Evolutionary conservation across 768 basidiomycete species (phyloP).

Genomic region (Naematelia aurantialba): DNA sequence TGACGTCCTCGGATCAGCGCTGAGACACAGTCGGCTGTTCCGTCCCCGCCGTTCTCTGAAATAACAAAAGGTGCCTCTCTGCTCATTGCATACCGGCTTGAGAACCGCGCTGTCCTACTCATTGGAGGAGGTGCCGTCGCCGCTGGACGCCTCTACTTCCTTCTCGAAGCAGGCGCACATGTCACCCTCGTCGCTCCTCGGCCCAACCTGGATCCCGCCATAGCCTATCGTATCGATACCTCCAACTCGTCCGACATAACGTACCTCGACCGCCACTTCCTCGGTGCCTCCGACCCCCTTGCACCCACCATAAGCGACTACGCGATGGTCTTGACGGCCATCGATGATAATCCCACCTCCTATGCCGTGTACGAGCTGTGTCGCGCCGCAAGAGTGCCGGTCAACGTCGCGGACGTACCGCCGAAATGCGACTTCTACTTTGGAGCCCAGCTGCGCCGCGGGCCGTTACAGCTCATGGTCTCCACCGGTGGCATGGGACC

Average conservation of each 20-base stretch:
- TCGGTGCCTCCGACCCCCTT: slow-evolving; percentile 53
- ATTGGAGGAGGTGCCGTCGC: slow-evolving; percentile 94
- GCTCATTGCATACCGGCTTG: slow-evolving; percentile 90
- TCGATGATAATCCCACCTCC: slow-evolving; percentile 73
- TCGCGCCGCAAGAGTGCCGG: slow-evolving; percentile 67
- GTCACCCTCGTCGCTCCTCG: slow-evolving; percentile 73
- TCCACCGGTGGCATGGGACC: slow-evolving; percentile 93
- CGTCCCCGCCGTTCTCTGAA: not conserved
- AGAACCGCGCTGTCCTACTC: slow-evolving; percentile 74
- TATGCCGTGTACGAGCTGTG: slow-evolving; percentile 69
- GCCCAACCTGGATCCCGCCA: slow-evolving; percentile 59
- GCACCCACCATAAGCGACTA: slow-evolving; percentile 60
- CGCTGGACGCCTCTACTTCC: slow-evolving; percentile 76
- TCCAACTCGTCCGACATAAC: slow-evolving; percentile 60
- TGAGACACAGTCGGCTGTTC: not conserved
- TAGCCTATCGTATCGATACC: slow-evolving; percentile 49
- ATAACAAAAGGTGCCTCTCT: slow-evolving; percentile 57
- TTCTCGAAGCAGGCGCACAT: slow-evolving; percentile 72
- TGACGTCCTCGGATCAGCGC: not conserved
- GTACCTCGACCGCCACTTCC: slow-evolving; percentile 67
- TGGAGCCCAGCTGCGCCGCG: slow-evolving; percentile 83
- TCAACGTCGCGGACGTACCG: slow-evolving; percentile 96
- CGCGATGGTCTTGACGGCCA: slow-evolving; percentile 89
- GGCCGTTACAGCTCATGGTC: slow-evolving; percentile 91
- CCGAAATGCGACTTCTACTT: slow-evolving; percentile 97